A percentile compares a stretch with the other conserved stretches of the same genome.
phyloP scores from a whole-genome alignment of 163 green algal genomes.

The Volvox carteri region DNA sequence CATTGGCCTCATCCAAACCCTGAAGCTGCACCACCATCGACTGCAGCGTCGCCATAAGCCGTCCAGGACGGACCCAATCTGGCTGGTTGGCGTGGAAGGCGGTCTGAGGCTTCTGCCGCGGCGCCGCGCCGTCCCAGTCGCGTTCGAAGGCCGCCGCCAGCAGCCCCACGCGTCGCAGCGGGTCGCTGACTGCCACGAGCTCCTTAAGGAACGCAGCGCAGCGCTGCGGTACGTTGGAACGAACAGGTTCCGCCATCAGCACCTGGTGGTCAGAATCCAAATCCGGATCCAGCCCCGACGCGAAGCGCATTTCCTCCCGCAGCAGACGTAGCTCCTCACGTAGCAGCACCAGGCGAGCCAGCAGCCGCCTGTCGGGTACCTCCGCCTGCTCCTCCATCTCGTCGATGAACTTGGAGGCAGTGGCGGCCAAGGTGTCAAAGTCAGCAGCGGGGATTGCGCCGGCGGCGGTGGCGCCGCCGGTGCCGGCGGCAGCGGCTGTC shows the following conservation, averaged over 20 bases:
- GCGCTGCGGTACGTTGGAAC: slow-evolving; percentile 68
- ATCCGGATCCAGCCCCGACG: background rate
- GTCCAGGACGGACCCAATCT: slow-evolving; percentile 71
- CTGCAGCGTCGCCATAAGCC: slow-evolving; percentile 72
- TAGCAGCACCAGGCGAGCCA: slow-evolving; percentile 71
- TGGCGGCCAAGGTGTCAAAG: slow-evolving; percentile 57
- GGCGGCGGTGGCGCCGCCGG: background rate
- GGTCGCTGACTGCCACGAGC: slow-evolving; percentile 54
- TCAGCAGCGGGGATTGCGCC: slow-evolving; percentile 27
- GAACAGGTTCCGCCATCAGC: background rate
- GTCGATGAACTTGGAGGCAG: slow-evolving; percentile 71
- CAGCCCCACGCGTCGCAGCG: slow-evolving; percentile 47
- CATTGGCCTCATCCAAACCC: background rate
- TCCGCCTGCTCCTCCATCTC: slow-evolving; percentile 78
- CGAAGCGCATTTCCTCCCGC: slow-evolving; percentile 57
- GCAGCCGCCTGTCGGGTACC: slow-evolving; percentile 61
- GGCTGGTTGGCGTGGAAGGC: slow-evolving; percentile 53
- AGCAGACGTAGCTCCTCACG: slow-evolving; percentile 70
- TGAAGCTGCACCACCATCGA: slow-evolving; percentile 61
- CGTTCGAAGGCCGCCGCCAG: slow-evolving; percentile 59
- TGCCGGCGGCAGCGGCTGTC: background rate
- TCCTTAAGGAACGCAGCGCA: slow-evolving; percentile 72
- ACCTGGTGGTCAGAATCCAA: background rate
- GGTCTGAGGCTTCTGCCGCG: slow-evolving; percentile 45
- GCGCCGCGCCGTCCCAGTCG: slow-evolving; percentile 72